Evolutionary conservation across 768 basidiomycete genomes (phyloP).

Genomic region (Panus rudis): DNA sequence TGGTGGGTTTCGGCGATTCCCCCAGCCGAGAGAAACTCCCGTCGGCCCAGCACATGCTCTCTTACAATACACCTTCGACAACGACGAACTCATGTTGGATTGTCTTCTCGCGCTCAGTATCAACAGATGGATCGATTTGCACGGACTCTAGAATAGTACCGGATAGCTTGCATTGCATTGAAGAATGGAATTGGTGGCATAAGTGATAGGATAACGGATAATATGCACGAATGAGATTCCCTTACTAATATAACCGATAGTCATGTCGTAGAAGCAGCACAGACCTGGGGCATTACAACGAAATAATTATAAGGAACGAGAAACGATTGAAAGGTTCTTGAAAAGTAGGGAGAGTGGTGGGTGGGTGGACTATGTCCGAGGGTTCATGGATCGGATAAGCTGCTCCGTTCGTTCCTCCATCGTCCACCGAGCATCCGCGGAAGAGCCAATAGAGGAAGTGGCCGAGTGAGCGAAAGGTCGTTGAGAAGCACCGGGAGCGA

Average conservation of each 20-base stretch:
- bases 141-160: constrained; percentile 34
- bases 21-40: constrained; percentile 39
- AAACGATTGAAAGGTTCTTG: background rate
- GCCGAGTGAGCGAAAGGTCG: constrained; percentile 37
- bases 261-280: background rate
- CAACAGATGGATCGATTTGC: constrained; percentile 69
- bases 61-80: constrained; percentile 56
- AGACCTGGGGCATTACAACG: background rate
- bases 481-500: constrained; percentile 37
- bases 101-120: constrained; percentile 59
- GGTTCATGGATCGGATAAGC: constrained; percentile 32
- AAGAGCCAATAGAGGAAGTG: constrained; percentile 56
- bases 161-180: too few relatives aligned
- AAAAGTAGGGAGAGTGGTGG: constrained; percentile 2
- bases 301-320: constrained; percentile 1
- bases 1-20: constrained; percentile 48
- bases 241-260: background rate
- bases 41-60: constrained; percentile 59
- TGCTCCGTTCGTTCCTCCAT: constrained; percentile 73
- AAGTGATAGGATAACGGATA: background rate
- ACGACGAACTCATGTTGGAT: constrained; percentile 55
- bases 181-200: background rate
- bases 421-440: constrained; percentile 57
- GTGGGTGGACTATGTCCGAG: constrained; percentile 17
- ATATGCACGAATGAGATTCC: background rate